These are phyloP conservation scores for Rhinocladiella mackenziei DNA, from an alignment of 2,329 filamentous ascomycete species.

Conservation along the genomic window DNA sequence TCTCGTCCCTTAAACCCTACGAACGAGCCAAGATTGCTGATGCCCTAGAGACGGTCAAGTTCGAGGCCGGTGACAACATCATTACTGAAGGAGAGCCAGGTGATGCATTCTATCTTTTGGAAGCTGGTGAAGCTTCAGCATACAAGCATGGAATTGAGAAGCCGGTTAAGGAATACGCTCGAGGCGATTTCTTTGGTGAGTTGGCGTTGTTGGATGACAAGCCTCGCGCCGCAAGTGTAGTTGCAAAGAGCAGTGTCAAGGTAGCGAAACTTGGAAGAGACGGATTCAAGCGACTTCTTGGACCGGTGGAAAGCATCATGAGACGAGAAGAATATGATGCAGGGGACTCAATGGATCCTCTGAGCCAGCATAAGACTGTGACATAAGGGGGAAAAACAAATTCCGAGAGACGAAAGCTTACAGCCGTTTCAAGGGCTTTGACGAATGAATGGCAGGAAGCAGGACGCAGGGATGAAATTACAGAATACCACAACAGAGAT, in stretches of 20 bases:
- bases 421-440: neutral
- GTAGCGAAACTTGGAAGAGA: constrained; percentile 88
- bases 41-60: constrained; percentile 87
- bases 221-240: constrained; percentile 82
- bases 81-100: constrained; percentile 90
- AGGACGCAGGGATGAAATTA: constrained; percentile 1
- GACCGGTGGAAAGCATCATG: constrained; percentile 93
- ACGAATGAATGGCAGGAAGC: neutral
- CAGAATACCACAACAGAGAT: constrained; percentile 4
- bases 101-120: constrained; percentile 85
- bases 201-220: constrained; percentile 89
- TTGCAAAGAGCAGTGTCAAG: constrained; percentile 82
- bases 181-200: constrained; percentile 97
- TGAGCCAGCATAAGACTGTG: constrained; percentile 36
- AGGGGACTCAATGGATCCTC: constrained; percentile 32
- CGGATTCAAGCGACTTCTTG: constrained; percentile 88
- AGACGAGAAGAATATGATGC: constrained; percentile 55
- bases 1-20: constrained; percentile 79
- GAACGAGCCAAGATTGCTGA: constrained; percentile 97
- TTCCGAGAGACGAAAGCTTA: constrained; percentile 6
- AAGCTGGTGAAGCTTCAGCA: constrained; percentile 80
- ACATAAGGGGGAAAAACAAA: constrained; percentile 15
- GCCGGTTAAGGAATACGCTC: constrained; percentile 74
- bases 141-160: constrained; percentile 69
- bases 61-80: constrained; percentile 71